Base-by-base conservation (phyloP, 78 protist species). In the Corallochytrium limacisporum region DNA sequence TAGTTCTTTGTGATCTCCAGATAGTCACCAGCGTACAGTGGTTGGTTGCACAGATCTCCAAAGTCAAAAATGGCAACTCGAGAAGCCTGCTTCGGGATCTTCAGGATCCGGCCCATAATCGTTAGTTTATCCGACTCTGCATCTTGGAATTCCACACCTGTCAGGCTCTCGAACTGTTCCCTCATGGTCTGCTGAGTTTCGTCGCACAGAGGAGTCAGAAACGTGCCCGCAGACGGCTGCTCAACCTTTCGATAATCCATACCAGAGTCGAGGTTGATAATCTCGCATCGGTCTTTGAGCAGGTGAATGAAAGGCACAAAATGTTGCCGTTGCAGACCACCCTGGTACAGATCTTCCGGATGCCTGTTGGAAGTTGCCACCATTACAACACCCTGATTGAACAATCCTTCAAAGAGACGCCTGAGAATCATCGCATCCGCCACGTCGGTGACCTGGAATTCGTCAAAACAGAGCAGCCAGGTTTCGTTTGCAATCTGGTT, bases 391-490 rank as follows among this genome's bases (percentile, higher is more conserved):
- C 96, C 96, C 24, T 53, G 15, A 29, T 60, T 43, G 56, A 82
- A 85, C 60, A 91, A 59, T 1, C 26, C n/a, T 7, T 36, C 37
- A 54, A 91, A 91, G 18, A 91, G 72, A 28, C 93, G 72, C 35
- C 68, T 47, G 39, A 91, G 40, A 4, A 91, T 86, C 90, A 88
- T 85, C 10, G 96, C 96, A 33, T 87, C 91, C 6, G 83, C 90
- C 16, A 91, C 74, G 72, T 91, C 96, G 4, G 85, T 81, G 43
- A 87, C 92, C 54, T 86, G 92, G 44, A 90, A 78, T 61, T 90
- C 95, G 53, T 90, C 95, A 38, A 90, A 90, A 59, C 95, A 90
- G 20, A 87, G 73, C 46, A 90, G 68, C 81, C 74, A 42, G 22
- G 84, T 67, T 29, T 77, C 69, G 1, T 6, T 1, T 2, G 40